Conservation (phyloP, 2,329 filamentous ascomycete genomes). For the Fusarium beomiforme region DNA sequence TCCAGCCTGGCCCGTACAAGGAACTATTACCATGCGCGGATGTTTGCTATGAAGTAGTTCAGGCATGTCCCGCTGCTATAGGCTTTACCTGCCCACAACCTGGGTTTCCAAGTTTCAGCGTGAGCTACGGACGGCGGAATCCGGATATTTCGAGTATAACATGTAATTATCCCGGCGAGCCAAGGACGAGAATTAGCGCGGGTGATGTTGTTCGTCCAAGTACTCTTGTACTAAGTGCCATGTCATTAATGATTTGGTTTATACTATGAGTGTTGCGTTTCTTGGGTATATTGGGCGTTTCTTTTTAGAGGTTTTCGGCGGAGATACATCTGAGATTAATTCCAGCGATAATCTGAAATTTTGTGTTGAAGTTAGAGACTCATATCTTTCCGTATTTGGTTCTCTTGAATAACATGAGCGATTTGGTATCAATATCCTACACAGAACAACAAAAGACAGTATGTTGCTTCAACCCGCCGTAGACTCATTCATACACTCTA, state of each 20-base stretch:
- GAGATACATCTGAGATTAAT: slow-evolving; percentile 1
- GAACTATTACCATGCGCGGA: slow-evolving; percentile 91
- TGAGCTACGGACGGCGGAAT: slow-evolving; percentile 49
- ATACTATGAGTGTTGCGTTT: slow-evolving; percentile 19
- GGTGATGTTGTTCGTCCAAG: slow-evolving; percentile 26
- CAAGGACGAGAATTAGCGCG: slow-evolving; percentile 44
- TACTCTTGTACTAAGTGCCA: slow-evolving; percentile 17
- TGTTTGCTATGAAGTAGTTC: slow-evolving; percentile 86
- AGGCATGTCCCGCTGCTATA: slow-evolving; percentile 82
- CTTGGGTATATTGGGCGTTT: slow-evolving; percentile 18
- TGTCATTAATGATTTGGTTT: slow-evolving; percentile 35
- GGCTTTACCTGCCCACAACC: slow-evolving; percentile 77
- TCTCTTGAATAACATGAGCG: not conserved
- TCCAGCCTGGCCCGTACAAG: slow-evolving; percentile 90
- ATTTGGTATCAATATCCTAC: not conserved
- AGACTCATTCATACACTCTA: not conserved
- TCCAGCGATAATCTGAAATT: not conserved
- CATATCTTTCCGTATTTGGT: not conserved
- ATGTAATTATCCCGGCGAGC: slow-evolving; percentile 53
- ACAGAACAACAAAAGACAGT: not conserved
- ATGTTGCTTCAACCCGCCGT: not conserved
- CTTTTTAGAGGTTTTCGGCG: slow-evolving; percentile 10
- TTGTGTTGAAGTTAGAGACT: not conserved
- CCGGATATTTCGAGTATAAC: slow-evolving; percentile 40
- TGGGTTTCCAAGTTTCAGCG: slow-evolving; percentile 46